These are phyloP conservation scores for Aspergillus sparsus DNA, from an alignment of 495 filamentous ascomycete genomes.

Conservation along the genomic window DNA sequence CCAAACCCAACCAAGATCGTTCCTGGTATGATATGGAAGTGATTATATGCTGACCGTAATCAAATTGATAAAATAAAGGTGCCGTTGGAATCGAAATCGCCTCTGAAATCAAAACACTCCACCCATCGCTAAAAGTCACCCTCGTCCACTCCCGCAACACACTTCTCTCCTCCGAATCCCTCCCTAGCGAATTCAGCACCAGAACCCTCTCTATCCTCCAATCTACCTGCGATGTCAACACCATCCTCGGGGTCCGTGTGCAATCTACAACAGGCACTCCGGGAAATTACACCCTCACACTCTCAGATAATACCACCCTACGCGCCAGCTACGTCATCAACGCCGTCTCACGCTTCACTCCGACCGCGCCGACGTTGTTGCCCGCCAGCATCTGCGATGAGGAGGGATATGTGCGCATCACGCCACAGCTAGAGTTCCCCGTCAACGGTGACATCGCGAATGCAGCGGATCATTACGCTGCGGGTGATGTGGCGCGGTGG, in stretches of 20 bases:
- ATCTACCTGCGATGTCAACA: slow-evolving; percentile 54
- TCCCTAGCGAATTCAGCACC: slow-evolving; percentile 66
- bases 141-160: slow-evolving; percentile 65
- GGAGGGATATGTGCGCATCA: slow-evolving; percentile 59
- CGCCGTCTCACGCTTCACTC: slow-evolving; percentile 48
- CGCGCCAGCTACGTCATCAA: slow-evolving; percentile 57
- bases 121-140: slow-evolving; percentile 60
- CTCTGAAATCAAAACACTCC: slow-evolving; percentile 60
- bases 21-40: no score
- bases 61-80: slow-evolving; percentile 33
- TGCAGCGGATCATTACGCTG: slow-evolving; percentile 57
- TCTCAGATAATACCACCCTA: slow-evolving; percentile 56
- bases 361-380: slow-evolving; percentile 8
- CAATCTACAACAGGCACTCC: slow-evolving; percentile 37
- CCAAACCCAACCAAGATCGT: no score
- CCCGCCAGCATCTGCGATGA: slow-evolving; percentile 28
- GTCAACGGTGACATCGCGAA: slow-evolving; percentile 43
- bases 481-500: slow-evolving; percentile 52
- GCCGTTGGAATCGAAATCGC: slow-evolving; percentile 75
- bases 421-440: slow-evolving; percentile 37
- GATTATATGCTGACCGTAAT: no score
- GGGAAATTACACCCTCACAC: slow-evolving; percentile 50
- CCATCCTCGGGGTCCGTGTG: slow-evolving; percentile 55
- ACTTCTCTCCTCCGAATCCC: slow-evolving; percentile 65
- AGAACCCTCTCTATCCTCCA: slow-evolving; percentile 49